Percentiles rank a stretch among this genome's conserved stretches.
These are phyloP conservation scores for Macrotyloma uniflorum DNA, from an alignment of 306 rosid species.

Conservation along the genomic window DNA sequence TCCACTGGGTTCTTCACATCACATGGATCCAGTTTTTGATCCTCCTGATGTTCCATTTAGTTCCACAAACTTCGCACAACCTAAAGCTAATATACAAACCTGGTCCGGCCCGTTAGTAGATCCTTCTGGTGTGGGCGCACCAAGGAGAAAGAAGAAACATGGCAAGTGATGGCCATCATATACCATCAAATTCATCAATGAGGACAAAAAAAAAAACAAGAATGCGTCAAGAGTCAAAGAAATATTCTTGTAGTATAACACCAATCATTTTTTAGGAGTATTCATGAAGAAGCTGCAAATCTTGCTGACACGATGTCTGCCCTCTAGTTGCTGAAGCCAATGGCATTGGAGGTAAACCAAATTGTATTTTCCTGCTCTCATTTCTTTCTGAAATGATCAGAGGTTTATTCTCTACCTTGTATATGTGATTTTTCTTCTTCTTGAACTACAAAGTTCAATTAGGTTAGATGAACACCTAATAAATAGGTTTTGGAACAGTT, in stretches of 20 bases:
- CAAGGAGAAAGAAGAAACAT: conserved; percentile 80
- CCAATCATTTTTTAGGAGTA: conserved; percentile 53
- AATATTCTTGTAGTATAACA: conserved; percentile 45
- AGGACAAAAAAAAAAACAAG: conserved; percentile 56
- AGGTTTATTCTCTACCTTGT: conserved; percentile 61
- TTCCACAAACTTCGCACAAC: conserved; percentile 75
- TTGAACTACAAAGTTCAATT: conserved; percentile 39
- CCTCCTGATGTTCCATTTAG: conserved; percentile 93
- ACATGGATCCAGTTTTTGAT: conserved; percentile 83
- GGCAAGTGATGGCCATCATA: conserved; percentile 56
- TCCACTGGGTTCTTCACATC: conserved; percentile 86
- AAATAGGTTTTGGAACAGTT: conserved; percentile 37
- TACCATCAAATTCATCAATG: conserved; percentile 60
- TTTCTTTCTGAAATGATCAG: conserved; percentile 52
- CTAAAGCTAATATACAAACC: conserved; percentile 79
- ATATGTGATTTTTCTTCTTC: conserved; percentile 52
- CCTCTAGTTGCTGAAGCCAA: conserved; percentile 52
- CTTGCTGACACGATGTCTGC: conserved; percentile 50
- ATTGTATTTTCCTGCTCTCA: conserved; percentile 55
- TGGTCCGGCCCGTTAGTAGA: conserved; percentile 98
- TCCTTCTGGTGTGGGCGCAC: conserved; percentile 62
- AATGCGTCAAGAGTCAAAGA: conserved; percentile 37
- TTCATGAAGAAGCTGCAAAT: conserved; percentile 52
- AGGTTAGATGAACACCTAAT: conserved; percentile 53
- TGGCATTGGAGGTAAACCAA: conserved; percentile 59